Evolutionary conservation across 768 basidiomycete genomes (phyloP), one percentile per base, ranked within the genome.

Genomic region (Phanerodontia chrysosporium): DNA sequence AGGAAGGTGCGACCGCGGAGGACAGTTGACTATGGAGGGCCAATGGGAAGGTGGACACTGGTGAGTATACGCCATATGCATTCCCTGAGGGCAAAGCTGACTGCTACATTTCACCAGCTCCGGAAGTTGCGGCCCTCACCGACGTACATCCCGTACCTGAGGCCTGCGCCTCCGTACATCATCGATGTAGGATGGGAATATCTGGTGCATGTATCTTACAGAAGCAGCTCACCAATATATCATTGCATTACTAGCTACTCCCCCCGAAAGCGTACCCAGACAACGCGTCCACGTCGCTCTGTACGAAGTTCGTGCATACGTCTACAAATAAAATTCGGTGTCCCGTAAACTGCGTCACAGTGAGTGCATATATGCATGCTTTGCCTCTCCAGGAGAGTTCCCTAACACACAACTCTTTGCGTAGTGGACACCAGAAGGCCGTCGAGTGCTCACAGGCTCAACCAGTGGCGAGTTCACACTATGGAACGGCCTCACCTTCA

Each of bases 401-500:
- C 1, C 53, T 54, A 5, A 16, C 32, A 6, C 32, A 6, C 13
- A 13, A 6, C 32, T 30, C 9, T 30, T 2, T 12, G 18, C 14
- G 36, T 62, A 98, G 94, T 99, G 96, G 94, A 98, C 95, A 18
- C 97, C 97, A 1, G 96, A 98, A 75, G 94, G 89, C 57, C 83
- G 97, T 30, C 86, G 97, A 2, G 80, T 98, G 22, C 76, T 98
- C 49, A 98, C 97, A 2, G 97, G 97, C 18, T 95, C 95, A 12
- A 94, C 95, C 22, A 93, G 90, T 62, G 97, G 97, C 48, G 97
- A 98, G 75, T 98, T 99, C 74, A 98, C 96, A 0, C 82, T 98
- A 6, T 98, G 97, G 97, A 99, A 99, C 65, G 96, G 96, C 27
- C 80, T 96, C 24, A 98, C 97, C 0, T 99, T 98, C 85, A 99